Base-by-base conservation (phyloP, 768 basidiomycete species). In the Nevesoporus exiguus region DNA sequence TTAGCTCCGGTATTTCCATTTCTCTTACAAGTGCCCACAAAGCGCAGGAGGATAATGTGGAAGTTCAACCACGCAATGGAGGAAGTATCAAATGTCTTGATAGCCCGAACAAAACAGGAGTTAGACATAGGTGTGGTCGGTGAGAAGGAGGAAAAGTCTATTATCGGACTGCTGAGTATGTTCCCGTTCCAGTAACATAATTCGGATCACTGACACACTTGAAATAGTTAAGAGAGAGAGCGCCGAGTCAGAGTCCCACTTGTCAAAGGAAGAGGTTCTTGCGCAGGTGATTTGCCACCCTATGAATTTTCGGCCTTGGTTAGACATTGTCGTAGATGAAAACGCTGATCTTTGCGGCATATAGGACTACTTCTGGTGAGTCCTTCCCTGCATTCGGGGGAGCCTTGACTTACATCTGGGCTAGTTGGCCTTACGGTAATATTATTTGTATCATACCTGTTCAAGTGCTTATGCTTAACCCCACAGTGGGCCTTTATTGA, bases 11-110 rank as follows among this genome's bases (percentile, higher is more conserved):
- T 66, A 0, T 63, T 79, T 25, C 78, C 80, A 0, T 34, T 69
- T 8, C 63, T 80, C 1, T 19, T 66, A 0, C 59, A 59, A 3
- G n/a, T 80, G 0, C 79, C 79, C 0, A 79, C 75, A 0, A 25
- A 63, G 25, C 66, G 72, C 24, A 66, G 60, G n/a, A 61, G 47
- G 44, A 56, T 73, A 7, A 31, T 72, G 13, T 47, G 51, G 31
- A 66, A 71, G 19, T 27, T 43, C 3, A 43, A 43, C 41, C 6
- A 7, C 13, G 73, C 73, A 0, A 72, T 79, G 71, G 62, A 66
- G 2, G 66, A 66, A 2, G 77, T 81, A 37, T 79, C 76, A 0
- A 68, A 71, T 39, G 65, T 66, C 5, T 56, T 82, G 3, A 55
- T 80, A n/a, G 64, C 71, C 29, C 69, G 72, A 54, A 74, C 62